These are phyloP conservation scores for Sugiyamaella novakii DNA, from an alignment of 1,139 yeast species.

Conservation along the genomic window DNA sequence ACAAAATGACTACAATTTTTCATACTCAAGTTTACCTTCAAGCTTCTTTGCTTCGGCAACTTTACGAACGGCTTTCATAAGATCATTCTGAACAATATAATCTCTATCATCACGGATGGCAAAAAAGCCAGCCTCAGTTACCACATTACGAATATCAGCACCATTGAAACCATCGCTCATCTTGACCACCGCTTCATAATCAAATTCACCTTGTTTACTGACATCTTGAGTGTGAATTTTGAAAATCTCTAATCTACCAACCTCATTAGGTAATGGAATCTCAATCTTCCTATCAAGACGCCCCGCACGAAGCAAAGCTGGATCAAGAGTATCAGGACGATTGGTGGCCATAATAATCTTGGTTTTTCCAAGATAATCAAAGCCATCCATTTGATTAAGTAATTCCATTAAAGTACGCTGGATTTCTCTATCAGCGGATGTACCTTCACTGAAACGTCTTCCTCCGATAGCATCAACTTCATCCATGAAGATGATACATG, in stretches of 20 bases:
- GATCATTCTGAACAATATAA: slow-evolving; percentile 86
- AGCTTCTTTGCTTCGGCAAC: slow-evolving; percentile 96
- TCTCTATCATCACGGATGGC: slow-evolving; percentile 98
- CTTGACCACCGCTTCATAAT: slow-evolving; percentile 94
- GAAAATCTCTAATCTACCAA: slow-evolving; percentile 90
- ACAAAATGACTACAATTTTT: slow-evolving; percentile 65
- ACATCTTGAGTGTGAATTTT: slow-evolving; percentile 90
- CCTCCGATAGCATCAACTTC: slow-evolving; percentile 99
- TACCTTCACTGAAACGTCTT: slow-evolving; percentile 96
- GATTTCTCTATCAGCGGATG: slow-evolving; percentile 98
- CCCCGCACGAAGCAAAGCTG: slow-evolving; percentile 98
- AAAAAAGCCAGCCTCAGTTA: slow-evolving; percentile 98
- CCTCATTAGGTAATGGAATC: slow-evolving; percentile 94
- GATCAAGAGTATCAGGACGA: slow-evolving; percentile 97
- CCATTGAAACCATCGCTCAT: slow-evolving; percentile 99
- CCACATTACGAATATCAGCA: slow-evolving; percentile 96
- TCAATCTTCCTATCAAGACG: slow-evolving; percentile 97
- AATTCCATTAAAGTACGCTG: slow-evolving; percentile 98
- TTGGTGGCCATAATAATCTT: slow-evolving; percentile 99
- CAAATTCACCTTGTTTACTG: slow-evolving; percentile 92
- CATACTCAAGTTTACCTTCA: slow-evolving; percentile 94
- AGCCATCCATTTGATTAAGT: slow-evolving; percentile 98
- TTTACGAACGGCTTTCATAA: slow-evolving; percentile 97
- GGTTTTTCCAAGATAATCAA: slow-evolving; percentile 94
- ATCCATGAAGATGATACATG: slow-evolving; percentile 98